These are phyloP conservation scores for Rosa rugosa DNA, from an alignment of 306 rosid genomes.

Conservation along the genomic window DNA sequence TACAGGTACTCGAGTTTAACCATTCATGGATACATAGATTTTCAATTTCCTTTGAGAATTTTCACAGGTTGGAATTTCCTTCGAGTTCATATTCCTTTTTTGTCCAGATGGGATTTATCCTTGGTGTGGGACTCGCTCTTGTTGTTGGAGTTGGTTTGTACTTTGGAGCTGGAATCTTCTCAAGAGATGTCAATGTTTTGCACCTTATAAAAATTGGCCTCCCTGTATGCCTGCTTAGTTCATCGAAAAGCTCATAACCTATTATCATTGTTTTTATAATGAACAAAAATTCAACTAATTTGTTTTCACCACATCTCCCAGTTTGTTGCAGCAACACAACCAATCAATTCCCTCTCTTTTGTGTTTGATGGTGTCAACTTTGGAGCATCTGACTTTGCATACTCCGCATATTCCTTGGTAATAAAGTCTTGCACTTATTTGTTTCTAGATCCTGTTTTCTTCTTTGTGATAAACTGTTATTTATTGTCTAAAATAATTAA, in stretches of 20 bases:
- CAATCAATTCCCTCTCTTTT: slow-evolving; percentile 81
- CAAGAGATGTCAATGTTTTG: slow-evolving; percentile 62
- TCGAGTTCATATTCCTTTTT: not conserved
- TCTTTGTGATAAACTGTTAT: not conserved
- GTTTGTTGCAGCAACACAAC: slow-evolving; percentile 98
- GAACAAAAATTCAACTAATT: not conserved
- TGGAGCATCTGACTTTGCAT: slow-evolving; percentile 96
- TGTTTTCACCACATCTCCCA: slow-evolving; percentile 26
- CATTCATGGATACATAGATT: not conserved
- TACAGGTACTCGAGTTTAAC: slow-evolving; percentile 43
- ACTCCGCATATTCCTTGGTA: slow-evolving; percentile 85
- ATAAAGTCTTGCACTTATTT: not conserved
- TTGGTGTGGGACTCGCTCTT: slow-evolving; percentile 73
- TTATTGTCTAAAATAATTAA: not conserved
- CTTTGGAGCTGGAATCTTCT: slow-evolving; percentile 79
- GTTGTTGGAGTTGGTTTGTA: slow-evolving; percentile 71
- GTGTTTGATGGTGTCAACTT: slow-evolving; percentile 94
- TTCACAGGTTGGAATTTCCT: not conserved
- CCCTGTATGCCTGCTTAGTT: slow-evolving; percentile 48
- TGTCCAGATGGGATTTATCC: slow-evolving; percentile 69
- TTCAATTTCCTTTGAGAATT: not conserved
- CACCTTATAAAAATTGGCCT: slow-evolving; percentile 69
- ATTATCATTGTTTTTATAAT: not conserved
- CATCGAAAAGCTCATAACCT: not conserved
- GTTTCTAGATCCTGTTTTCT: not conserved